Evolutionary conservation across 805 yeast species (phyloP), one percentile per base, ranked within the genome.

Genomic region (Cyberlindnera veronae): DNA sequence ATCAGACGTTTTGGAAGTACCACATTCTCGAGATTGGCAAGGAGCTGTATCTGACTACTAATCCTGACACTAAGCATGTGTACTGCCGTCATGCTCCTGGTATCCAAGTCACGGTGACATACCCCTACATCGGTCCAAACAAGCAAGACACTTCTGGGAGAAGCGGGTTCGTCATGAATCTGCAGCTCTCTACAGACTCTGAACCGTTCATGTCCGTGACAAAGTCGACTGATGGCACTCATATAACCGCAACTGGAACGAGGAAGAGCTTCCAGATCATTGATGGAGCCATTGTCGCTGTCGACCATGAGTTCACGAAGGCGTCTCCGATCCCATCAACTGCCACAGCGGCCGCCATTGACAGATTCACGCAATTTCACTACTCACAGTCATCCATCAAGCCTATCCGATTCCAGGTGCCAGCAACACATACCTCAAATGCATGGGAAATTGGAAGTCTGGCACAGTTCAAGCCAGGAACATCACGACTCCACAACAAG

Each of bases 41-140:
- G 29, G 79, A 75, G 48, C 61, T 79, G 34, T 81, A 80, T 53
- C 53, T 82, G 33, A 73, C 88, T 1, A 82, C 90, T 0, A 82
- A 79, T 49, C 89, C 89, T 0, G 79, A 77, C 17, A 59, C 67
- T 15, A 70, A 74, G 45, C 88, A 82, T 54, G 57, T 75, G 27
- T 73, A 71, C 47, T 74, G 83, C 39, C 63, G 84, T 23, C 67
- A 69, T 48, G 85, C 78, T 0, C 88, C 88, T 0, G 79, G 85
- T 3, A 79, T 75, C 51, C 76, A 71, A 49, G 75, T 81, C 13
- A 42, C 41, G 23, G 38, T 43, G 6, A 29, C 34, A n/a, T 60
- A 31, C 29, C 55, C 51, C n/a, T n/a, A n/a, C n/a, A n/a, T n/a
- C n/a, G 24, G 35, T 1, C 18, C 21, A 1, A 38, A 29, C 19